Percentiles rank a stretch among this genome's conserved stretches.
Conservation (phyloP, 208 protist genomes). For the Trichomonas gallinae region DNA sequence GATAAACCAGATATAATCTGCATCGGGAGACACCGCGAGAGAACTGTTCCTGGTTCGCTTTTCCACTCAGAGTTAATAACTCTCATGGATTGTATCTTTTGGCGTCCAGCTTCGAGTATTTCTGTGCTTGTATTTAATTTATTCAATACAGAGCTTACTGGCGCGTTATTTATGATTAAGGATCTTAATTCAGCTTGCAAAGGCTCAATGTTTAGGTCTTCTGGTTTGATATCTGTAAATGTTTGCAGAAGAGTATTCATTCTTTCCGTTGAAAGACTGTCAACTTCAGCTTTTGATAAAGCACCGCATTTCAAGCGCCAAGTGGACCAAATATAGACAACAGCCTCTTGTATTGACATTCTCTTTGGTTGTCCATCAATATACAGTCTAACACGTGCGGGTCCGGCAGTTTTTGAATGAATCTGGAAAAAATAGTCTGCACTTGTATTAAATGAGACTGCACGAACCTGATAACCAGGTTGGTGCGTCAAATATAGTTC, state of each 20-base stretch:
- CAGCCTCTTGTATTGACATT: not conserved
- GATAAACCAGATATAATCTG: not conserved
- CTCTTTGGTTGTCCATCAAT: not conserved
- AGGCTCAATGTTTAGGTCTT: not conserved
- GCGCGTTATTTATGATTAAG: not conserved
- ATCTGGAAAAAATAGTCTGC: conserved; percentile 14
- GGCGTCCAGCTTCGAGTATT: not conserved
- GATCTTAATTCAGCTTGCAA: not conserved
- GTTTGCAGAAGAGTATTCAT: not conserved
- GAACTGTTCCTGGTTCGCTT: not conserved
- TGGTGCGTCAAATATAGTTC: not conserved
- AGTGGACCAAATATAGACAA: not conserved
- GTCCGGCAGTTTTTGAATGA: conserved; percentile 13
- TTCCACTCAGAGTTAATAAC: not conserved
- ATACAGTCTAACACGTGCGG: not conserved
- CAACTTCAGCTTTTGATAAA: not conserved
- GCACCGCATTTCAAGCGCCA: not conserved
- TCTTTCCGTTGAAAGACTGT: not conserved
- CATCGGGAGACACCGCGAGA: not conserved
- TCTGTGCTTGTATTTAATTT: not conserved
- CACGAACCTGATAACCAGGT: not conserved
- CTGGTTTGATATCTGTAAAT: not conserved
- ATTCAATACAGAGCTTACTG: not conserved
- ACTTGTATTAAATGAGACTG: not conserved
- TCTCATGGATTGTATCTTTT: not conserved